A percentile compares a stretch with the other conserved stretches of the same genome.
phyloP scores from a whole-genome alignment of 2,329 filamentous ascomycete genomes.

The Shiraia bambusicola region DNA sequence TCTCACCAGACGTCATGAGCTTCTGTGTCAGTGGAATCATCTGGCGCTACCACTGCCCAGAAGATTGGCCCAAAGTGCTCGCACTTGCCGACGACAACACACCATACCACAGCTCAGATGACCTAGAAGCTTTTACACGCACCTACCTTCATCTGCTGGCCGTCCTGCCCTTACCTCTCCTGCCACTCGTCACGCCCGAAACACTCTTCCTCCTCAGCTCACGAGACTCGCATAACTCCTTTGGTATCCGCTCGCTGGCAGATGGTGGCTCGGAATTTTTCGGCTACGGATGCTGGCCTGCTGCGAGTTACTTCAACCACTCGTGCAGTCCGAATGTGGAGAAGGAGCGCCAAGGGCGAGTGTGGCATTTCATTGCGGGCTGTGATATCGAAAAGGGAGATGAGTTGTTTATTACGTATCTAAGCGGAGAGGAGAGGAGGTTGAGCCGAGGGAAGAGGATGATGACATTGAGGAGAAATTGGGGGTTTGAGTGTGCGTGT shows the following conservation, averaged over 20 bases:
- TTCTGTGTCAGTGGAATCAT: slow-evolving; percentile 48
- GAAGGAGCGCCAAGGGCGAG: slow-evolving; percentile 45
- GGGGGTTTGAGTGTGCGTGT: slow-evolving; percentile 52
- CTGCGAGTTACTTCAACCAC: slow-evolving; percentile 54
- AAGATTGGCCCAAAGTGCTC: slow-evolving; percentile 36
- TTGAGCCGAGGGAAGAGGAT: slow-evolving; percentile 42
- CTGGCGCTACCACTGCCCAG: slow-evolving; percentile 30
- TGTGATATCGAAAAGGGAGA: slow-evolving; percentile 43
- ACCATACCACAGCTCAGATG: slow-evolving; percentile 45
- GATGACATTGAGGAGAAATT: slow-evolving; percentile 42
- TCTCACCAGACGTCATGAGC: slow-evolving; percentile 44
- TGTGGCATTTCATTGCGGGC: slow-evolving; percentile 46
- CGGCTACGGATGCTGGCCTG: slow-evolving; percentile 51
- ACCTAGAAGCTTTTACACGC: slow-evolving; percentile 44
- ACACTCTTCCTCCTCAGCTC: slow-evolving; percentile 40
- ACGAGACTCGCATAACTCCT: slow-evolving; percentile 51
- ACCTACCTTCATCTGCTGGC: slow-evolving; percentile 49
- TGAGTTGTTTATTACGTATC: slow-evolving; percentile 52
- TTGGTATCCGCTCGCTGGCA: slow-evolving; percentile 49
- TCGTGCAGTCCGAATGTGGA: slow-evolving; percentile 48
- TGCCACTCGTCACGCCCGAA: slow-evolving; percentile 36
- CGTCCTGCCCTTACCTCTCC: slow-evolving; percentile 41
- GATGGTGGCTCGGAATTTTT: slow-evolving; percentile 52
- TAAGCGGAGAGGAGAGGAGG: slow-evolving; percentile 51
- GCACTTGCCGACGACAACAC: slow-evolving; percentile 45